These are phyloP conservation scores for Neurospora crassa DNA, from an alignment of 2,329 filamentous ascomycete species.

Conservation along the genomic window DNA sequence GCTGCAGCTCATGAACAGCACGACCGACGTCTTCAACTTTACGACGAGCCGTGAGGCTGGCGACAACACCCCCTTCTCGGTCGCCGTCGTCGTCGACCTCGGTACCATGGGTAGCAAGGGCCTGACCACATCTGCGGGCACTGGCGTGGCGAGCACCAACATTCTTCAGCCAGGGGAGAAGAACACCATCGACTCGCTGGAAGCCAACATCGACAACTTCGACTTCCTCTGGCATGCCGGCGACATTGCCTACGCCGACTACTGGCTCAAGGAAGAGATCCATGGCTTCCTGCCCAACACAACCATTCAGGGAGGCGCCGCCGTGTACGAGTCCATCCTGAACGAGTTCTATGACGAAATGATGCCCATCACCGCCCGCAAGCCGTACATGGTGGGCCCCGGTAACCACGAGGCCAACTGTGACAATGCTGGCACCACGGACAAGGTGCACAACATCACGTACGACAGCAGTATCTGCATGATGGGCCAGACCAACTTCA, in stretches of 20 bases:
- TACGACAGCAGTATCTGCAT: slow-evolving; percentile 8
- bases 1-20: slow-evolving; percentile 37
- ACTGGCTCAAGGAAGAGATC: slow-evolving; percentile 27
- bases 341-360: slow-evolving; percentile 43
- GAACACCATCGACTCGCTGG: slow-evolving; percentile 9
- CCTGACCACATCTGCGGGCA: slow-evolving; percentile 6
- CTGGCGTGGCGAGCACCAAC: slow-evolving; percentile 2
- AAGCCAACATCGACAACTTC: slow-evolving; percentile 1
- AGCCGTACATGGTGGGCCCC: slow-evolving; percentile 40
- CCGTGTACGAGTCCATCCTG: slow-evolving; percentile 41
- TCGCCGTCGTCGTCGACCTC: slow-evolving; percentile 41
- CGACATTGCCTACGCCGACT: slow-evolving; percentile 36
- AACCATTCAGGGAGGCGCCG: slow-evolving; percentile 33
- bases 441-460: slow-evolving; percentile 1
- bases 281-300: slow-evolving; percentile 35
- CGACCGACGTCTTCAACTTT: slow-evolving; percentile 33
- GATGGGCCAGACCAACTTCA: slow-evolving; percentile 15
- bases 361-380: slow-evolving; percentile 28
- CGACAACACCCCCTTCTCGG: slow-evolving; percentile 29
- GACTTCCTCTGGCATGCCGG: slow-evolving; percentile 37
- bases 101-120: slow-evolving; percentile 13
- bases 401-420: slow-evolving; percentile 42
- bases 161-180: slow-evolving; percentile 8
- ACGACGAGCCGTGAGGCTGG: slow-evolving; percentile 22
- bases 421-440: slow-evolving; percentile 35